Evolutionary conservation across 805 yeast species (phyloP).

Genomic region (Ogataea glucozyma): DNA sequence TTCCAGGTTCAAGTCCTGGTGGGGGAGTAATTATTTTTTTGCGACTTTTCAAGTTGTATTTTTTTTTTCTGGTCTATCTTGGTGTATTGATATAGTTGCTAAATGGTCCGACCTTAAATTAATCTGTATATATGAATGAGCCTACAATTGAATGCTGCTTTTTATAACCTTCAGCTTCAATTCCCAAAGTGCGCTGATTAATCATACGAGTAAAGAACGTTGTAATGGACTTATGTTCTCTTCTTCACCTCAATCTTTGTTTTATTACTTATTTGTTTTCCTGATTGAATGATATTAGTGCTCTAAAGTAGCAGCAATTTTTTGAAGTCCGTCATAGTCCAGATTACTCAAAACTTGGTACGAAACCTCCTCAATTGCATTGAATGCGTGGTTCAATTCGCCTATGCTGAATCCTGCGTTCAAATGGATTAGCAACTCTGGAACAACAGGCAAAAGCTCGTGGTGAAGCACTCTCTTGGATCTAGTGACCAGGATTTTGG

Average conservation of each 20-base stretch:
- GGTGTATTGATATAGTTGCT: too few species aligned
- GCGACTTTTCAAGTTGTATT: neutral
- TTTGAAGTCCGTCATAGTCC: conserved; percentile 8
- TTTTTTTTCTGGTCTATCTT: neutral
- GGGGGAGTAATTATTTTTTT: conserved; percentile 35
- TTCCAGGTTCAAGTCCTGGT: conserved; percentile 60
- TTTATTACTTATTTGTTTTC: neutral
- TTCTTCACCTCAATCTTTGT: neutral
- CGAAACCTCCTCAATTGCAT: conserved; percentile 37
- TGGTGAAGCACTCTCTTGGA: conserved; percentile 66
- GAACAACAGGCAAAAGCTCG: conserved; percentile 70
- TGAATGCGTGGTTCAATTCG: conserved; percentile 47
- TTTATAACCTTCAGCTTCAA: too few species aligned
- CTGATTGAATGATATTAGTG: conserved; percentile 4
- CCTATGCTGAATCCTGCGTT: conserved; percentile 46
- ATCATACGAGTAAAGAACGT: neutral
- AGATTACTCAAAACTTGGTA: conserved; percentile 9
- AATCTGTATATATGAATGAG: too few species aligned
- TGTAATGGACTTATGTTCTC: conserved; percentile 1
- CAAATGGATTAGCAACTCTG: conserved; percentile 55
- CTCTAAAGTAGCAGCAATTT: conserved; percentile 17
- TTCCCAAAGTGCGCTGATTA: neutral
- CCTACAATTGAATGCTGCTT: too few species aligned
- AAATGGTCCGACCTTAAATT: too few species aligned
- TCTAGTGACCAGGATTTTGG: conserved; percentile 56